These are phyloP conservation scores for Schwanniomyces pseudopolymorphus DNA, from an alignment of 805 yeast genomes.

Conservation along the genomic window DNA sequence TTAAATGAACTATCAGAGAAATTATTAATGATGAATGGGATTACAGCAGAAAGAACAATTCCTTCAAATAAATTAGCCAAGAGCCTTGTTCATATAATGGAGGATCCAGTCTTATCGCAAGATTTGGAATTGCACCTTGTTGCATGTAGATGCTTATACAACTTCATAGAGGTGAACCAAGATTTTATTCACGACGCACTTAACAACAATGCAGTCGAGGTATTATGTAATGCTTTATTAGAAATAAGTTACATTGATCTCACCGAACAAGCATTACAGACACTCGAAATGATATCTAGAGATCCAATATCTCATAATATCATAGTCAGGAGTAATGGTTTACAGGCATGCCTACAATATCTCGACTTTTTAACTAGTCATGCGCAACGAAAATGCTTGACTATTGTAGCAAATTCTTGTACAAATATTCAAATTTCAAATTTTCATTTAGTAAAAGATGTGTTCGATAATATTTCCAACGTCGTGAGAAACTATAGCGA, in stretches of 20 bases:
- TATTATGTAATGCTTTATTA: constrained; percentile 60
- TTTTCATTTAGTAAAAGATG: constrained; percentile 50
- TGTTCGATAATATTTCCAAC: constrained; percentile 58
- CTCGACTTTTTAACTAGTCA: constrained; percentile 87
- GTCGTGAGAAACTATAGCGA: constrained; percentile 60
- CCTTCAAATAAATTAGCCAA: constrained; percentile 59
- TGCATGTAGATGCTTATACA: constrained; percentile 81
- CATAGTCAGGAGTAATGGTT: constrained; percentile 58
- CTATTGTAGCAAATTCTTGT: constrained; percentile 71
- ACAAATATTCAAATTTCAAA: constrained; percentile 43
- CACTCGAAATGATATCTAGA: constrained; percentile 65
- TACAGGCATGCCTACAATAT: constrained; percentile 65
- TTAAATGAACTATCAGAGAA: constrained; percentile 64
- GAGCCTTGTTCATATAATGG: constrained; percentile 56
- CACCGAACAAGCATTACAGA: constrained; percentile 86
- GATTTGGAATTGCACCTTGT: constrained; percentile 80
- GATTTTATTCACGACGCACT: constrained; percentile 65
- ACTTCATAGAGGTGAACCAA: constrained; percentile 71
- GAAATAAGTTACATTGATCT: constrained; percentile 85
- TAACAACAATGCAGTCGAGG: constrained; percentile 62
- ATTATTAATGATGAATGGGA: constrained; percentile 65
- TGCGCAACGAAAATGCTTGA: constrained; percentile 80
- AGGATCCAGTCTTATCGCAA: constrained; percentile 55
- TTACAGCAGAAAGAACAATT: constrained; percentile 60
- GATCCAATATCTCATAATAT: constrained; percentile 47